Evolutionary conservation across 192 early-diverging fungal genomes (phyloP), one percentile per base, ranked within the genome.

Genomic region (Coemansia interrupta): DNA sequence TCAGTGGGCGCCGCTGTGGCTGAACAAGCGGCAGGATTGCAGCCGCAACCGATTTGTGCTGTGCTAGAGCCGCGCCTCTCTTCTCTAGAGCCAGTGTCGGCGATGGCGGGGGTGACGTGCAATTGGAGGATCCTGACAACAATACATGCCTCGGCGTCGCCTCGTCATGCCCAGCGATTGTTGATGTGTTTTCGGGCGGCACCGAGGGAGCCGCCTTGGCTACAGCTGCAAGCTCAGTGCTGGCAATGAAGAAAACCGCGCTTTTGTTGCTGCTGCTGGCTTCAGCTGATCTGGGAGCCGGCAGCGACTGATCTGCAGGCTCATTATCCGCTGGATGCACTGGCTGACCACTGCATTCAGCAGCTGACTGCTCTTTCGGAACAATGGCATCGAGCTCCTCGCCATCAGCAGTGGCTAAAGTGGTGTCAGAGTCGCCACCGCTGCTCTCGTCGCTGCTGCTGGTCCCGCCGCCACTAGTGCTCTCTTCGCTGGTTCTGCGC

Each of bases 341-440:
- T 14, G 51, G 30, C 51, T 53, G 30, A 53, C 15, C 30, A 12
- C 11, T 4, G 29, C 51, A 10, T 17, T 38, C 48, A 36, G 41
- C 54, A 14, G 62, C 55, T 18, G 46, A 40, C 29, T 26, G 53
- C 22, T 42, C 41, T 17, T 50, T 29, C 13, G 32, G 23, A n/a
- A 45, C 58, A 12, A 17, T 28, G 30, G 53, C 44, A 28, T 44
- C 61, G 30, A 30, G 26, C 26, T 40, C 49, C 30, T 11, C 32
- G 17, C 28, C 26, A 30, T 60, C 58, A 39, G 36, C n/a, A 12
- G 64, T 48, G 24, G 66, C 66, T 39, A 78, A 58, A 24, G 75
- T 78, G 42, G 68, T 69, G 58, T 78, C 75, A 11, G 75, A 78
- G 52, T 78, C 75, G 4, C 60, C 63, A 8, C 60, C 63, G 47